These are phyloP conservation scores for Pleurotus sapidus DNA, from an alignment of 768 basidiomycete species.

Conservation along the genomic window DNA sequence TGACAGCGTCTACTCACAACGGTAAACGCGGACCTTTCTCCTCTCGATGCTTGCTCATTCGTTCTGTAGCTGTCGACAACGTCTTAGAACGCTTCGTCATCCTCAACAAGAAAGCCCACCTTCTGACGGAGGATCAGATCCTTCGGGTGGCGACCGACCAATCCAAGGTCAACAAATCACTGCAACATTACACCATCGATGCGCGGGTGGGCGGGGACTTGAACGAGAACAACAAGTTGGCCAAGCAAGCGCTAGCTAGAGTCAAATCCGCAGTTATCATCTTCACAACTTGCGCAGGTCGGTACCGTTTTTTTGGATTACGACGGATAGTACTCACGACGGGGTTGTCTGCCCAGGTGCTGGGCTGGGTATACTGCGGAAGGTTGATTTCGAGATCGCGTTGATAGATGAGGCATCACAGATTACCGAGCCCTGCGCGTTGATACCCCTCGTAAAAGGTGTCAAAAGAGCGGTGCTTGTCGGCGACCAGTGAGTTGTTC, in stretches of 20 bases:
- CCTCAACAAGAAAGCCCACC: conserved; percentile 37
- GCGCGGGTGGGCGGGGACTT: conserved; percentile 63
- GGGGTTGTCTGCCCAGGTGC: conserved; percentile 30
- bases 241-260: conserved; percentile 57
- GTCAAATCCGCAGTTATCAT: conserved; percentile 54
- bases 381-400: conserved; percentile 55
- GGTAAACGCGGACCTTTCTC: conserved; percentile 28
- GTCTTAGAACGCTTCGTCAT: conserved; percentile 61
- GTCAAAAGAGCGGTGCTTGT: conserved; percentile 56
- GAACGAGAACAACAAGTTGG: conserved; percentile 53
- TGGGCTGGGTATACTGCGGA: conserved; percentile 55
- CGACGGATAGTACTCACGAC: no score
- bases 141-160: conserved; percentile 21
- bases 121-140: conserved; percentile 46
- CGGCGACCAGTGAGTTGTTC: conserved; percentile 56
- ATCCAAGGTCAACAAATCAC: background rate
- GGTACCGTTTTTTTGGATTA: background rate
- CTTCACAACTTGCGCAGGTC: conserved; percentile 66
- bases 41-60: no score
- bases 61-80: conserved; percentile 60
- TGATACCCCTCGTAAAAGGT: conserved; percentile 69
- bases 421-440: conserved; percentile 61
- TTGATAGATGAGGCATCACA: conserved; percentile 73
- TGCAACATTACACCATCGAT: conserved; percentile 58
- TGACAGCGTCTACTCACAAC: conserved; percentile 73